Evolutionary conservation across 202 grass and related monocot genomes (phyloP).

Genomic region (Schoenoplectus tabernaemontani): DNA sequence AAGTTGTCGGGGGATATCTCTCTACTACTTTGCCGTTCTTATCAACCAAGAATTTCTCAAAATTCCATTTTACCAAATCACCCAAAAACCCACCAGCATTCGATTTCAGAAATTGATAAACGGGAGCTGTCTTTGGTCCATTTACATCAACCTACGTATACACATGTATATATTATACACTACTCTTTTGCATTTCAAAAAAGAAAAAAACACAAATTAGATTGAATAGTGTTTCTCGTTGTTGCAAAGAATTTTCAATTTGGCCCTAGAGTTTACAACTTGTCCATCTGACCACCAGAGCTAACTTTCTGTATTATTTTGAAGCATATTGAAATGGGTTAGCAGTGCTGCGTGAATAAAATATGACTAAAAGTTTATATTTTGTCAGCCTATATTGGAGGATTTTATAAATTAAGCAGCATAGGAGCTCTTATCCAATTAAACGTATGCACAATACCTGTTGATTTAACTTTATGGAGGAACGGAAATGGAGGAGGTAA

Average conservation of each 20-base stretch:
- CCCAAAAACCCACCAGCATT: conserved; percentile 96
- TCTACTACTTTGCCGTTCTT: conserved; percentile 94
- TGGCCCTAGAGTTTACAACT: background rate
- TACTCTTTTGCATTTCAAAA: conserved; percentile 8
- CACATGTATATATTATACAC: background rate
- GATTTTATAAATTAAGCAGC: background rate
- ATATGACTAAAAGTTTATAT: background rate
- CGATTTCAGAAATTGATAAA: conserved; percentile 91
- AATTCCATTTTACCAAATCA: conserved; percentile 97
- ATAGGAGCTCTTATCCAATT: background rate
- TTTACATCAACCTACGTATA: conserved; percentile 88
- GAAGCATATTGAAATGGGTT: background rate
- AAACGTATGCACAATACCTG: background rate
- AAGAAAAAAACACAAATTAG: background rate
- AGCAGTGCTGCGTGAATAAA: background rate
- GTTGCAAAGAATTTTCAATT: background rate
- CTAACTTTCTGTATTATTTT: background rate
- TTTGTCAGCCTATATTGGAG: background rate
- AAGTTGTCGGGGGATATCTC: conserved; percentile 95
- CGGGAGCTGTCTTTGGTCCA: conserved; percentile 78
- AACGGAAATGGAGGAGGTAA: background rate
- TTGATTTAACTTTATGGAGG: background rate
- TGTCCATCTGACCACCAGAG: background rate
- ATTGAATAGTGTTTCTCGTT: background rate
- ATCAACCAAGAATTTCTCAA: conserved; percentile 92